Conservation (phyloP, 805 yeast species). For the Hanseniaspora meyeri region DNA sequence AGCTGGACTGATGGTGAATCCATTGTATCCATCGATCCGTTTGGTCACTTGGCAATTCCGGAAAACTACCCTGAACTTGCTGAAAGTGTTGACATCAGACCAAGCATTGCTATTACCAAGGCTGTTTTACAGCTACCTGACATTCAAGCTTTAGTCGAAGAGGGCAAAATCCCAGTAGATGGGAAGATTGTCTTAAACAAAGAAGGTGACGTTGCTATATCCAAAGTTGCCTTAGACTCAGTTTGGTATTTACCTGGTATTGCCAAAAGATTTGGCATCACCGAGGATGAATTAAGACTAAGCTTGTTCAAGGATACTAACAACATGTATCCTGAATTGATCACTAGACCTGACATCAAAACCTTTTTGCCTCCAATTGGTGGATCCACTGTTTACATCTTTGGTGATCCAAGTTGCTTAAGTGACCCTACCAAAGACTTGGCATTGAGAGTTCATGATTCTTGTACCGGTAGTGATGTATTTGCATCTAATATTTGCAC, state of each 20-base stretch:
- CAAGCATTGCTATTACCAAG: conserved; percentile 55
- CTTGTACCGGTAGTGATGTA: conserved; percentile 60
- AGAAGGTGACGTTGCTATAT: conserved; percentile 48
- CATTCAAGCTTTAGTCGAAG: conserved; percentile 42
- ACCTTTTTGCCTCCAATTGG: conserved; percentile 60
- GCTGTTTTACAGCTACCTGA: conserved; percentile 53
- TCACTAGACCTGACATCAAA: conserved; percentile 56
- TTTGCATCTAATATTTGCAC: conserved; percentile 60
- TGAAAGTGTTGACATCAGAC: conserved; percentile 45
- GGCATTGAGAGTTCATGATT: conserved; percentile 54
- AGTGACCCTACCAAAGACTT: conserved; percentile 40
- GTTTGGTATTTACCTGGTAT: conserved; percentile 63
- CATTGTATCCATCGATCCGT: conserved; percentile 55
- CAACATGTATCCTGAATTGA: conserved; percentile 57
- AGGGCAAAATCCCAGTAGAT: conserved; percentile 44
- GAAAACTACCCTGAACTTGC: conserved; percentile 17
- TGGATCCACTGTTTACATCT: conserved; percentile 52
- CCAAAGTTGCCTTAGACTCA: conserved; percentile 58
- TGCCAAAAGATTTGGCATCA: conserved; percentile 48
- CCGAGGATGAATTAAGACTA: conserved; percentile 44
- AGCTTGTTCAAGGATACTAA: conserved; percentile 57
- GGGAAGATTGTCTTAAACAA: conserved; percentile 48
- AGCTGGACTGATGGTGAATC: conserved; percentile 46
- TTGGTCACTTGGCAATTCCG: conserved; percentile 46
- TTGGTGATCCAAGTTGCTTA: conserved; percentile 46